Conservation (phyloP, 768 basidiomycete species). For the Mycena vulgaris region DNA sequence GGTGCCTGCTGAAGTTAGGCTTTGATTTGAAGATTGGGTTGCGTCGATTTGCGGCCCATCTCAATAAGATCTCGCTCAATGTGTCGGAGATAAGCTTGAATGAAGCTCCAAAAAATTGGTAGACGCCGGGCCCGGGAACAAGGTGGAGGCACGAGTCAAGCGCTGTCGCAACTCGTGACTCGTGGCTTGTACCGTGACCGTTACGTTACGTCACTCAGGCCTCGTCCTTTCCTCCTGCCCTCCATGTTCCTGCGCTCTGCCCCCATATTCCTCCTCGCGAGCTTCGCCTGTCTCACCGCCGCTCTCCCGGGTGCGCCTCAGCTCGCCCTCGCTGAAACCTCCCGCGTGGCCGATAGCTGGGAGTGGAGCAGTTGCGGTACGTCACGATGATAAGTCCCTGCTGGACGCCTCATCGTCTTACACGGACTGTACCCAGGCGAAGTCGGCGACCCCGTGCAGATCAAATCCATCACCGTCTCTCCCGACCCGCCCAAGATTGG, state of each 20-base stretch:
- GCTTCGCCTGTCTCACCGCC: conserved; percentile 1
- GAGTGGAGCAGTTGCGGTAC: conserved; percentile 71
- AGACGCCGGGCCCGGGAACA: no score
- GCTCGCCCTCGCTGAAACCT: conserved; percentile 42
- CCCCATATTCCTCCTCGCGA: conserved; percentile 12
- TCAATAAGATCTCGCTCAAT: no score
- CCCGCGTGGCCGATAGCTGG: conserved; percentile 57
- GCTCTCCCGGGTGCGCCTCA: conserved; percentile 22
- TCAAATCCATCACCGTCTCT: conserved; percentile 66
- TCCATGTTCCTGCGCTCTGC: conserved; percentile 12
- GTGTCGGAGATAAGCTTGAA: no score
- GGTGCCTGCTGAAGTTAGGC: no score
- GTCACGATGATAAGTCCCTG: conserved; percentile 38
- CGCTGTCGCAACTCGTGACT: no score
- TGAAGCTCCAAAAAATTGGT: no score
- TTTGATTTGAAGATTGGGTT: no score
- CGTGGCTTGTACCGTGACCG: no score
- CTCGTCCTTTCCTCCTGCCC: conserved; percentile 1
- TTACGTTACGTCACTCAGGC: conserved; percentile 23
- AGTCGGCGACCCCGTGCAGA: conserved; percentile 54
- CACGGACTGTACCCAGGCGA: conserved; percentile 48
- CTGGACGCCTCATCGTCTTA: background rate
- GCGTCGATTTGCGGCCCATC: no score
- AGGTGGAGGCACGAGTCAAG: no score
- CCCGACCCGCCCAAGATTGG: conserved; percentile 83